Percentiles rank a stretch among this genome's conserved stretches.
These are phyloP conservation scores for Amylostereum chailletii DNA, from an alignment of 1,284 basidiomycete species.

Conservation along the genomic window DNA sequence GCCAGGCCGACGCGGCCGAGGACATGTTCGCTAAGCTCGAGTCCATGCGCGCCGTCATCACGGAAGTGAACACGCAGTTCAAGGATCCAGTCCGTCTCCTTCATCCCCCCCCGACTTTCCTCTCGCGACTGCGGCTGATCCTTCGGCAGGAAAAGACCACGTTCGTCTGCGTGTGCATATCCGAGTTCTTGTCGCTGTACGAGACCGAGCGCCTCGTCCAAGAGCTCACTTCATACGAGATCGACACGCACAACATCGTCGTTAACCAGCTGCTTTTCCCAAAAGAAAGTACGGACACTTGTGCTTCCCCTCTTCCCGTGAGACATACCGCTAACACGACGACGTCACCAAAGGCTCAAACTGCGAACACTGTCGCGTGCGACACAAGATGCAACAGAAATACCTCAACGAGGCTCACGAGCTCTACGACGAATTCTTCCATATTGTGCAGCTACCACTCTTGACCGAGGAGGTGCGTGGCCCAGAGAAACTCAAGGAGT, in stretches of 20 bases:
- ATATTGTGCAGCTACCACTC: constrained; percentile 87
- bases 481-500: constrained; percentile 85
- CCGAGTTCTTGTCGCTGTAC: constrained; percentile 95
- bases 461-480: constrained; percentile 97
- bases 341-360: constrained; percentile 55
- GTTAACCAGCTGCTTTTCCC: constrained; percentile 97
- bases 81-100: constrained; percentile 80
- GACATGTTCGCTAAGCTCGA: constrained; percentile 99
- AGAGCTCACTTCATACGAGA: constrained; percentile 92
- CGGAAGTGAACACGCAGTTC: constrained; percentile 98
- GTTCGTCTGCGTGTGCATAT: constrained; percentile 97
- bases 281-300: constrained; percentile 56
- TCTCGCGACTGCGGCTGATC: constrained; percentile 1
- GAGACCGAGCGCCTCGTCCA: constrained; percentile 98
- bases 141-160: constrained; percentile 86
- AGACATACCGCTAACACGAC: too few relatives aligned
- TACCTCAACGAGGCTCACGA: constrained; percentile 92
- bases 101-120: background rate
- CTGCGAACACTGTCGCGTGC: constrained; percentile 92
- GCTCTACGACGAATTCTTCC: constrained; percentile 95
- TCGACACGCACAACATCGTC: constrained; percentile 98
- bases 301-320: too few relatives aligned
- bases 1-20: constrained; percentile 78
- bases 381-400: constrained; percentile 97
- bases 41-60: constrained; percentile 94